These are phyloP conservation scores for Metschnikowia colocasiae DNA, from an alignment of 805 yeast genomes.

Conservation along the genomic window DNA sequence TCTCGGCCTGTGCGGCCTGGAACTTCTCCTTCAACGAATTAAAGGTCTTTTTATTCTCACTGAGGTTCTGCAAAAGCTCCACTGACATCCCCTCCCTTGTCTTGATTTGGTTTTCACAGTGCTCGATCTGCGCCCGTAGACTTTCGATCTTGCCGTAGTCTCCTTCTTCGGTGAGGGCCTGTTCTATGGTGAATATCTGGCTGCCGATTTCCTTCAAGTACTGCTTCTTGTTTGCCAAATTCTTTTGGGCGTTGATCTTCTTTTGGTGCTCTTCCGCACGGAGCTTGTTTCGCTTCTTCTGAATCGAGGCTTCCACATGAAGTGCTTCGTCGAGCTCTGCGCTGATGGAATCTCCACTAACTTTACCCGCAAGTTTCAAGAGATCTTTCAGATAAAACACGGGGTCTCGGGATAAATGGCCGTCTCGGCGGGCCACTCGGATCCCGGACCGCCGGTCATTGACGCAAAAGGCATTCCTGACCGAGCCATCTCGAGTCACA, in stretches of 20 bases:
- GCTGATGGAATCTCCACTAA: constrained; percentile 16
- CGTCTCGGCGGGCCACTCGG: constrained; percentile 35
- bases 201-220: constrained; percentile 17
- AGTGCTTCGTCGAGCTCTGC: constrained; percentile 16
- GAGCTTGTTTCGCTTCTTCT: constrained; percentile 15
- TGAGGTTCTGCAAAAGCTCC: constrained; percentile 18
- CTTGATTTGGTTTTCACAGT: constrained; percentile 25
- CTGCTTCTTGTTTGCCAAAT: constrained; percentile 9
- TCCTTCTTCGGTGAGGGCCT: constrained; percentile 42
- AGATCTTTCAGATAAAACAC: constrained; percentile 37
- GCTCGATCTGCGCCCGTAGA: constrained; percentile 33
- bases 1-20: constrained; percentile 5
- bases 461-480: constrained; percentile 32
- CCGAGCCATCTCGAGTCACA: constrained; percentile 33
- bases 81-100: constrained; percentile 27
- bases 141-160: constrained; percentile 41
- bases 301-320: constrained; percentile 15
- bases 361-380: constrained; percentile 27
- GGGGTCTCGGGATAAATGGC: constrained; percentile 53
- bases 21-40: constrained; percentile 6
- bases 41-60: constrained; percentile 6
- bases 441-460: constrained; percentile 44
- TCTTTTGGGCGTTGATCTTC: constrained; percentile 10
- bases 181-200: constrained; percentile 31
- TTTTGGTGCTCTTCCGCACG: constrained; percentile 15